A percentile compares a stretch with the other conserved stretches of the same genome.
phyloP scores from a whole-genome alignment of 352 stramenopile species.

The Pythium biforme region DNA sequence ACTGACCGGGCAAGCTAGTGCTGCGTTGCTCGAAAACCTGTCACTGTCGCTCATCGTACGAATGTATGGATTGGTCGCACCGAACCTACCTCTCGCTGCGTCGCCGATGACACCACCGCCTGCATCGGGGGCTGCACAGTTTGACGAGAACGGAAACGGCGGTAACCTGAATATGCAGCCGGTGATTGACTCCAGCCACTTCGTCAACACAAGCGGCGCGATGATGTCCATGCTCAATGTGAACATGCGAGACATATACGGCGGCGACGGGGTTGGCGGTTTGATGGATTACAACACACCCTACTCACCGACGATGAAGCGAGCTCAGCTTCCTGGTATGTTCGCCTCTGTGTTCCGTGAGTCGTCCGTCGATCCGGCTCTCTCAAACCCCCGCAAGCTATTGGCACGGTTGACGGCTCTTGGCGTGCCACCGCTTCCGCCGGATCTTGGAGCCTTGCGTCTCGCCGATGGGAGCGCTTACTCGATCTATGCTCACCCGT shows the following conservation, averaged over 20 bases:
- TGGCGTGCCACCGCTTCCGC: constrained; percentile 90
- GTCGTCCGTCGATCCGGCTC: constrained; percentile 77
- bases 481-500: constrained; percentile 77
- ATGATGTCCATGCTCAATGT: constrained; percentile 83
- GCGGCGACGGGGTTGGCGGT: constrained; percentile 54
- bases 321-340: constrained; percentile 33
- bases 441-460: constrained; percentile 84
- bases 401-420: constrained; percentile 90
- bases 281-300: constrained; percentile 55
- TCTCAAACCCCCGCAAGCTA: constrained; percentile 83
- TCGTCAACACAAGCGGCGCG: constrained; percentile 33
- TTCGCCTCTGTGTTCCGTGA: constrained; percentile 31
- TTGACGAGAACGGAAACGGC: constrained; percentile 23
- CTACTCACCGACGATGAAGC: constrained; percentile 67
- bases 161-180: constrained; percentile 19
- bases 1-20: constrained; percentile 20
- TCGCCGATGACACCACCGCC: constrained; percentile 32
- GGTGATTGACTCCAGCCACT: constrained; percentile 63
- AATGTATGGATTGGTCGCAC: constrained; percentile 81
- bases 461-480: constrained; percentile 62
- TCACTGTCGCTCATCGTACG: constrained; percentile 74
- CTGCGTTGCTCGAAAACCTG: constrained; percentile 64
- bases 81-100: constrained; percentile 56
- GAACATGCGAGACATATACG: constrained; percentile 80
- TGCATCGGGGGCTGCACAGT: constrained; percentile 7